Evolutionary conservation across 2,329 filamentous ascomycete genomes (phyloP).

Genomic region (Colletotrichum tamarilloi): DNA sequence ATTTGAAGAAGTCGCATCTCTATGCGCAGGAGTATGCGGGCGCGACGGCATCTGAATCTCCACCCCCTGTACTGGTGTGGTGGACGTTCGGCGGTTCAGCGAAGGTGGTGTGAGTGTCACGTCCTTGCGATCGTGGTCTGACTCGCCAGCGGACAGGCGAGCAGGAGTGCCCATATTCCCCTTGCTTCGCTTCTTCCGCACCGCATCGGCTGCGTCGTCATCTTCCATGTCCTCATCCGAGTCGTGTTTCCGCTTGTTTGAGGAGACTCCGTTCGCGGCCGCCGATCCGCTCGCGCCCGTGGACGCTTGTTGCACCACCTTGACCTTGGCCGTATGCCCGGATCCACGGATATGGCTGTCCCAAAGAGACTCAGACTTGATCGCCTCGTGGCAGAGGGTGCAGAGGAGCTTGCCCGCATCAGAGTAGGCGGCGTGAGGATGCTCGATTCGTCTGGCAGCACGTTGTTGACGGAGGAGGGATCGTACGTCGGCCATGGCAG

Average conservation of each 20-base stretch:
- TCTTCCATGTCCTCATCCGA: conserved; percentile 44
- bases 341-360: conserved; percentile 67
- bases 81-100: conserved; percentile 59
- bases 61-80: conserved; percentile 64
- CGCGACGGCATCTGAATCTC: conserved; percentile 73
- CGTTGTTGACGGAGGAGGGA: conserved; percentile 83
- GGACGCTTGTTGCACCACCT: not conserved
- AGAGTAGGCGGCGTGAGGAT: conserved; percentile 76
- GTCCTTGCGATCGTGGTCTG: conserved; percentile 39
- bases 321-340: conserved; percentile 48
- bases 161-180: conserved; percentile 45
- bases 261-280: conserved; percentile 7
- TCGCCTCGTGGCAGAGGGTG: conserved; percentile 70
- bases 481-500: conserved; percentile 80
- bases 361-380: conserved; percentile 77
- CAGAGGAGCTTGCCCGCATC: conserved; percentile 76
- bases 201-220: conserved; percentile 47
- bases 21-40: conserved; percentile 67
- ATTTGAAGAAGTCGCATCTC: conserved; percentile 51
- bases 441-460: conserved; percentile 77
- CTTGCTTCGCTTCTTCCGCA: conserved; percentile 59
- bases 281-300: conserved; percentile 26
- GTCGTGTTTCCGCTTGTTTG: conserved; percentile 44
- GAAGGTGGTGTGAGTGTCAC: conserved; percentile 52
- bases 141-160: conserved; percentile 30